A percentile compares a stretch with the other conserved stretches of the same genome.
phyloP scores from a whole-genome alignment of 768 basidiomycete species.

The Clathrus columnatus region DNA sequence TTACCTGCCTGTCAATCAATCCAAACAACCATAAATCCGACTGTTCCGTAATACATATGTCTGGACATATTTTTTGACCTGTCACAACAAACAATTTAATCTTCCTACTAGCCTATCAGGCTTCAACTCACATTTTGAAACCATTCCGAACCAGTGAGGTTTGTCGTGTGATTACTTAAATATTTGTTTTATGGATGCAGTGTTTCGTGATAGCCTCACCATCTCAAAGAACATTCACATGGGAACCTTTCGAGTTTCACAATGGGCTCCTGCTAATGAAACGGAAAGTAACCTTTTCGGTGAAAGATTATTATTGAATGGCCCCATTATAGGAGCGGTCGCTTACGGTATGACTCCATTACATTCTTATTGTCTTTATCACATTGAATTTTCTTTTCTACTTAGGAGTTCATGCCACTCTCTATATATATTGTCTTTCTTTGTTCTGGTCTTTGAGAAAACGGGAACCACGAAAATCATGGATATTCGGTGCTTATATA shows the following conservation, averaged over 20 bases:
- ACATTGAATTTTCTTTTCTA: background rate
- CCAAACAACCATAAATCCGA: too few relatives aligned
- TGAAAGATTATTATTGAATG: background rate
- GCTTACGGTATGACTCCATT: background rate
- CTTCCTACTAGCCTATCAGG: too few relatives aligned
- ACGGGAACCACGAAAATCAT: background rate
- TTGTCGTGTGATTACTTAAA: too few relatives aligned
- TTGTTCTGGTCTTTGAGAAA: background rate
- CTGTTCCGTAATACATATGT: too few relatives aligned
- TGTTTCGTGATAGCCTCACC: too few relatives aligned
- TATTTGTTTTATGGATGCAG: too few relatives aligned
- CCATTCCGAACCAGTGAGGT: too few relatives aligned
- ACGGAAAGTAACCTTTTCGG: background rate
- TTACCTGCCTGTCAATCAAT: too few relatives aligned
- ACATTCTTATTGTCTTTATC: background rate
- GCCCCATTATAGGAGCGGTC: background rate
- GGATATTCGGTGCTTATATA: background rate
- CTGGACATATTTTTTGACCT: too few relatives aligned
- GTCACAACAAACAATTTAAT: too few relatives aligned
- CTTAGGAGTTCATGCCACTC: background rate
- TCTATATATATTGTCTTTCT: background rate
- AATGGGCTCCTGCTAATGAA: slow-evolving; percentile 6
- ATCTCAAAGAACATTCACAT: too few relatives aligned
- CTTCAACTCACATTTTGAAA: too few relatives aligned
- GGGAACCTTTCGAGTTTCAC: slow-evolving; percentile 4